Base-by-base conservation (phyloP, 2,329 filamentous ascomycete species). In the Exophiala dermatitidis region DNA sequence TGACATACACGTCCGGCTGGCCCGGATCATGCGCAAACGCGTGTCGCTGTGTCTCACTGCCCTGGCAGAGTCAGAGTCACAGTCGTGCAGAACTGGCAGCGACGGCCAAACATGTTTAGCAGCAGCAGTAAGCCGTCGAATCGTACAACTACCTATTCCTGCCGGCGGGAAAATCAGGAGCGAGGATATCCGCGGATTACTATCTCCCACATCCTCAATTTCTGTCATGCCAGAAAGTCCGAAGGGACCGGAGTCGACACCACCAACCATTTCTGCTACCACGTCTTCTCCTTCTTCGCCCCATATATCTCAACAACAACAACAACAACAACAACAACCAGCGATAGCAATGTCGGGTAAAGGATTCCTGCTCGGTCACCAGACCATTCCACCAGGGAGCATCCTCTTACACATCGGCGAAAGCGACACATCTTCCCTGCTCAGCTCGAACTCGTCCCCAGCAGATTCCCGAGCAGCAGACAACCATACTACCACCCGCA, bases 11-110 rank as follows among this genome's bases (percentile, higher is more conserved):
- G 50, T 51, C 2, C 54, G 61, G 10, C 32, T 59, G 5, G 45
- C 48, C 8, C 43, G 46, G 3, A 60, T 63, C 8, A 57, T 63
- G 52, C 46, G 53, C 30, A 51, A 58, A 38, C 52, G 61, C 12
- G 40, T 63, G 4, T 29, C 54, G 38, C 19, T 56, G 28, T 52
- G 49, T 3, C 31, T 63, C n/a, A 44, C 29, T 43, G 49, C 43
- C 6, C 49, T 55, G 32, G 55, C 38, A 26, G 40, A 52, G 30
- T 31, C 45, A n/a, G n/a, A n/a, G n/a, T n/a, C n/a, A n/a, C n/a
- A n/a, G n/a, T n/a, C n/a, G n/a, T n/a, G n/a, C n/a, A n/a, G n/a
- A n/a, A n/a, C n/a, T n/a, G n/a, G n/a, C n/a, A n/a, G n/a, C n/a
- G n/a, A n/a, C n/a, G n/a, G n/a, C n/a, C n/a, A n/a, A n/a, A n/a